A percentile compares a stretch with the other conserved stretches of the same genome.
These are phyloP conservation scores for Yamadazyma insecticola DNA, from an alignment of 805 yeast species.

Conservation along the genomic window DNA sequence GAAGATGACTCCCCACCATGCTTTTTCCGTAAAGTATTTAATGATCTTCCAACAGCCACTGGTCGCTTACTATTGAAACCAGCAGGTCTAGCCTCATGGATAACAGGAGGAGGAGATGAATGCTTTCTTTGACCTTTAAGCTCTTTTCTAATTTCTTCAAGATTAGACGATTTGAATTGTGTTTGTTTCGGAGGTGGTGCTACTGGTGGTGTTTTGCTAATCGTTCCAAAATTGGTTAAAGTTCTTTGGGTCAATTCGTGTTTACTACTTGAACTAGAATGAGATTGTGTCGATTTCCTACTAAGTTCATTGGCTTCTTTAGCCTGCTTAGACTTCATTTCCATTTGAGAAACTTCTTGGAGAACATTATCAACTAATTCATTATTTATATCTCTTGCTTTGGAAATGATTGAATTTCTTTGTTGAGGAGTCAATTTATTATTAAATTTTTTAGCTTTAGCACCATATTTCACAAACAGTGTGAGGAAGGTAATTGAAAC, in stretches of 20 bases:
- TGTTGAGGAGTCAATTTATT: conserved; percentile 70
- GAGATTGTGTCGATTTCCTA: no score
- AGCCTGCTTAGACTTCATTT: conserved; percentile 9
- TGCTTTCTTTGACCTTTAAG: conserved; percentile 20
- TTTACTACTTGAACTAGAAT: conserved; percentile 1
- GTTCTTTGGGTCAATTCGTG: conserved; percentile 2
- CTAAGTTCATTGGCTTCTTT: no score
- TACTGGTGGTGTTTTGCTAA: conserved; percentile 1
- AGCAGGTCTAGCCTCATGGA: conserved; percentile 44
- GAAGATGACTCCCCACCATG: conserved; percentile 1
- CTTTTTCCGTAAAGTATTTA: conserved; percentile 26
- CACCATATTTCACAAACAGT: conserved; percentile 58
- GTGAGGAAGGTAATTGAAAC: conserved; percentile 52
- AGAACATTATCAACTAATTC: conserved; percentile 50
- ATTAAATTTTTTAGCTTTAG: conserved; percentile 61
- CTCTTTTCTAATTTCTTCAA: conserved; percentile 32
- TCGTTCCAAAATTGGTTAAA: conserved; percentile 2
- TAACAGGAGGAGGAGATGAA: no score
- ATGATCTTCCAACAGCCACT: conserved; percentile 31
- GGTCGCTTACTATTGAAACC: conserved; percentile 39
- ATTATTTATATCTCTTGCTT: conserved; percentile 54
- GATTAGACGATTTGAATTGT: conserved; percentile 23
- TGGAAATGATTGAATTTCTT: conserved; percentile 54
- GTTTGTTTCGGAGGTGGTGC: conserved; percentile 27
- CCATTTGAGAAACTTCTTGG: conserved; percentile 23